Evolutionary conservation across 2,329 filamentous ascomycete genomes (phyloP).

Genomic region (Orbilia ellipsospora): DNA sequence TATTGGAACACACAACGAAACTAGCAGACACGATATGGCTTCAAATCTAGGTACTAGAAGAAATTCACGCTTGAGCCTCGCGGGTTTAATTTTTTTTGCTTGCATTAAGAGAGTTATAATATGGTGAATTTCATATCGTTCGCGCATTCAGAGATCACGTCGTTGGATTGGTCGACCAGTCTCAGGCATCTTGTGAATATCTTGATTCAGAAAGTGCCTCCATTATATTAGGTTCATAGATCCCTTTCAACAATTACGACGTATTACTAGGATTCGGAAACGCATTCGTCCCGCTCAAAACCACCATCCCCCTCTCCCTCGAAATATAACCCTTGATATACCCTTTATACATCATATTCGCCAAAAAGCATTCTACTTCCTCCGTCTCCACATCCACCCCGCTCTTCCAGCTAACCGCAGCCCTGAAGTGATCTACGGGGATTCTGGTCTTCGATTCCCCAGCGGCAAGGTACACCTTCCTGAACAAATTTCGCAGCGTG

Average conservation of each 20-base stretch:
- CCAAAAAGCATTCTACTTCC: conserved; percentile 93
- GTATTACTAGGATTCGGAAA: conserved; percentile 84
- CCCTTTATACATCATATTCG: conserved; percentile 98
- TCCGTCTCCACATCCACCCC: conserved; percentile 74
- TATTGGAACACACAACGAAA: no score
- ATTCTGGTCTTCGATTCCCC: conserved; percentile 82
- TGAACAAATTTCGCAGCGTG: conserved; percentile 86
- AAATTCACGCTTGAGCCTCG: no score
- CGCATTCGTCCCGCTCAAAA: conserved; percentile 89
- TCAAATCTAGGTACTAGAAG: no score
- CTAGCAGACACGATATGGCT: no score
- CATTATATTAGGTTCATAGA: no score
- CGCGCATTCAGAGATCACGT: no score
- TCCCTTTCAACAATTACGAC: background rate
- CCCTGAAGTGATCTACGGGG: conserved; percentile 83
- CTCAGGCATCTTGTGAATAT: no score
- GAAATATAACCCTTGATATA: conserved; percentile 99
- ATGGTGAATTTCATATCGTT: no score
- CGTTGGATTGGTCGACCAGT: no score
- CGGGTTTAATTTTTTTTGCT: no score
- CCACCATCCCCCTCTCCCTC: conserved; percentile 86
- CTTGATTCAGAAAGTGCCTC: no score
- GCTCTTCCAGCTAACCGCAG: conserved; percentile 73
- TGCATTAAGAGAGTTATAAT: no score
- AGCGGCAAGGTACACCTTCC: conserved; percentile 83